Evolutionary conservation across 371 early-diverging fungal species (phyloP).

Genomic region (Rhizopus delemar): DNA sequence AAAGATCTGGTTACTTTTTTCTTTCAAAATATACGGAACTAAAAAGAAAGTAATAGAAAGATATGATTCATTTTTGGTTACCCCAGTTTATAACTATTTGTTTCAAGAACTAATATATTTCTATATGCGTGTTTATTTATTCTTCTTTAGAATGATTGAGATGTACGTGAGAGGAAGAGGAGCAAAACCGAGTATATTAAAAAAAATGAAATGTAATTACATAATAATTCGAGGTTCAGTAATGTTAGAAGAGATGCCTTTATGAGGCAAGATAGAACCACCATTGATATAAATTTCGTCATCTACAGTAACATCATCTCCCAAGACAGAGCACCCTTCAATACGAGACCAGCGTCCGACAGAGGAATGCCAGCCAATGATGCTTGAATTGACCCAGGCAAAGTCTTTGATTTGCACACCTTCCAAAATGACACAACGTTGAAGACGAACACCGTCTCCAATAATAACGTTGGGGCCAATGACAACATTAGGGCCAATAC

Average conservation of each 20-base stretch:
- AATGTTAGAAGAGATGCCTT: constrained; percentile 81
- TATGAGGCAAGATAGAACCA: constrained; percentile 92
- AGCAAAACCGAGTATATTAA: no score
- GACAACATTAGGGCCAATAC: constrained; percentile 94
- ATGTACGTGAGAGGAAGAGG: not conserved
- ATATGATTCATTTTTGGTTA: no score
- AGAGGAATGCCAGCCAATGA: constrained; percentile 97
- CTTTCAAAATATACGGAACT: no score
- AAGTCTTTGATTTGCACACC: constrained; percentile 84
- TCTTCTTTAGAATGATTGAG: not conserved
- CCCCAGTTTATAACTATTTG: no score
- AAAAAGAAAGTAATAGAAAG: no score
- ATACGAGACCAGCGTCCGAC: constrained; percentile 93
- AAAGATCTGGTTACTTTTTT: no score
- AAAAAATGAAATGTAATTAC: constrained; percentile 52
- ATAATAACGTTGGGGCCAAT: constrained; percentile 92
- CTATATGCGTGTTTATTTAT: no score
- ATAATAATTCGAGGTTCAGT: constrained; percentile 94
- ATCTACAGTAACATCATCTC: constrained; percentile 90
- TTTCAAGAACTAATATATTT: no score
- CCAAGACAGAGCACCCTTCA: constrained; percentile 91
- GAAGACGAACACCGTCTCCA: constrained; percentile 94
- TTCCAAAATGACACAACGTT: constrained; percentile 90
- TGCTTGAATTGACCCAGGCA: constrained; percentile 88
- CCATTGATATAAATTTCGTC: constrained; percentile 96